Base-by-base conservation (phyloP, 1,139 yeast genomes). In the Hyphopichia khmerensis region DNA sequence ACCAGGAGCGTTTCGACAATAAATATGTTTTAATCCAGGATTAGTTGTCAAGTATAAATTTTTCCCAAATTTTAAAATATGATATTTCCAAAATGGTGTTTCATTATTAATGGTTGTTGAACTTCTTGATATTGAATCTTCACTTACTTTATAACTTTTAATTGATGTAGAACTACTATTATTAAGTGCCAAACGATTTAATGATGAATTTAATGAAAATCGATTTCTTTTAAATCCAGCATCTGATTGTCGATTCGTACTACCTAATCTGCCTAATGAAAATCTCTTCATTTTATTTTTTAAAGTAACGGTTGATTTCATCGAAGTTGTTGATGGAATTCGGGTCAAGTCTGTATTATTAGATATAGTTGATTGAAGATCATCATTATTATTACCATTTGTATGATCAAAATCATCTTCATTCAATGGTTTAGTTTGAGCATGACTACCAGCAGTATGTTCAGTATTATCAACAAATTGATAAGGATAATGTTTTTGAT, bases 31-130 rank as follows among this genome's bases (percentile, higher is more conserved):
- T 29, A 68, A 59, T 19, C 77, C 79, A 0, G 87, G 87, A 50
- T 80, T 82, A 1, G 87, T 81, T 1, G 85, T 74, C 24, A 81
- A 53, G 50, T 80, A 81, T 42, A 79, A 63, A 45, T 70, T 72
- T 33, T 68, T 69, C 4, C 81, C 80, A 40, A 78, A 63, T 41
- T 66, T 70, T 24, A 78, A 57, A 10, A 80, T 64, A 51, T 82
- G 87, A 52, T 80, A 82, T 53, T 82, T 82, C 85, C 86, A 80
- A 50, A 77, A 81, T 17, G 70, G 73, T 16, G 62, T 51, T 32
- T 18, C 21, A 5, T n/a, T 26, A 11, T 17, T n/a, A 4, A 8
- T 19, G 34, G 17, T n/a, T 3, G 23, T 31, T 7, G 31, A 23
- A 4, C 35, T 21, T 35, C 38, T 21, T 15, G 33, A 14, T 14